These are phyloP conservation scores for Apiospora malaysiana DNA, from an alignment of 2,329 filamentous ascomycete species.

Conservation along the genomic window DNA sequence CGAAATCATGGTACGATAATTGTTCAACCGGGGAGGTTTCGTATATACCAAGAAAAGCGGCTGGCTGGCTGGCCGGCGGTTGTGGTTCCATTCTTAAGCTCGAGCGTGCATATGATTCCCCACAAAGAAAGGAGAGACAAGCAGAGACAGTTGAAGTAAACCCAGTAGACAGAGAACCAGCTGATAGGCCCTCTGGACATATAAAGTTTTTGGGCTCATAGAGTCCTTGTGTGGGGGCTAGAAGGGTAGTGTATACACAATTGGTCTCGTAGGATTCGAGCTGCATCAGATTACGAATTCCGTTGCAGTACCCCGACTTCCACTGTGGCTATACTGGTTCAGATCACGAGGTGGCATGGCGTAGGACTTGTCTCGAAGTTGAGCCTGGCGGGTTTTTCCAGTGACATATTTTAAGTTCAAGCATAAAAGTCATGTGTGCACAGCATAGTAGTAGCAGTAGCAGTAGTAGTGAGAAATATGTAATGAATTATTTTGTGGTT, in stretches of 20 bases:
- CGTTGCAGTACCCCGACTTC: background rate
- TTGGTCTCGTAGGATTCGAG: background rate
- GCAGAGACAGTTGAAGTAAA: too few relatives aligned
- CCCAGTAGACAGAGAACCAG: background rate
- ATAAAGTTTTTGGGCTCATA: background rate
- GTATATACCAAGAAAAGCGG: background rate
- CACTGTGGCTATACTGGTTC: background rate
- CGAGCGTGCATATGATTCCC: background rate
- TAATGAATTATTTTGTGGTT: background rate
- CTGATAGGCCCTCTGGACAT: background rate
- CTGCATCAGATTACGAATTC: constrained; percentile 1
- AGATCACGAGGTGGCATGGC: background rate
- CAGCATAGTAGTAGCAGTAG: background rate
- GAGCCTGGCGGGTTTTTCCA: background rate
- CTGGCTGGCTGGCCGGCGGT: background rate
- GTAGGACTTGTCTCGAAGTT: background rate
- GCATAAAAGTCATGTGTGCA: background rate
- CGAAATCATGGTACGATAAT: background rate
- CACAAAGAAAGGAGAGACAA: background rate
- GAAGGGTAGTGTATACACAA: background rate
- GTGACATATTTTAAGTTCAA: background rate
- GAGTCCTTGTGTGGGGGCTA: constrained; percentile 3
- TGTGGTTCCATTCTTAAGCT: background rate
- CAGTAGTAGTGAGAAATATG: background rate
- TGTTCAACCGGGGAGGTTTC: background rate